A percentile compares a stretch with the other conserved stretches of the same genome.
phyloP scores from a whole-genome alignment of 2,329 filamentous ascomycete species.

The Trichoderma lentiforme region DNA sequence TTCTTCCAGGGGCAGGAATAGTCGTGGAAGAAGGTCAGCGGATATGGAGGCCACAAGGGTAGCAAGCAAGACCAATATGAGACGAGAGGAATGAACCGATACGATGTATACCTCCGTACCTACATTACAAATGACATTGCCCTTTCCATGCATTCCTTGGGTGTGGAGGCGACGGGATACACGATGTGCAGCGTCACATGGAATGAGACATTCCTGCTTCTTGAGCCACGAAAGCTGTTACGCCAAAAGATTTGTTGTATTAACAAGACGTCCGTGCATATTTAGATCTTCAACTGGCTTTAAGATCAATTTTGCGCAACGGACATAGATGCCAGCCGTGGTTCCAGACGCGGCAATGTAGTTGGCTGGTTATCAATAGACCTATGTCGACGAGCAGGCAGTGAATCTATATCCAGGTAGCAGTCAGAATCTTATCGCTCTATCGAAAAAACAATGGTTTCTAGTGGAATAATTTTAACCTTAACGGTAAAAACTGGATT shows the following conservation, averaged over 20 bases:
- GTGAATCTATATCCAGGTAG: not conserved
- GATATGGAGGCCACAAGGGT: conserved; percentile 2
- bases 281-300: not conserved
- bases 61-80: not conserved
- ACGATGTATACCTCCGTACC: not conserved
- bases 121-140: not conserved
- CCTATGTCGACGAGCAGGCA: not conserved
- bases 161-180: not conserved
- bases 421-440: not conserved
- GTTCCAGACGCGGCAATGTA: no score
- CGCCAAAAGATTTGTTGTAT: not conserved
- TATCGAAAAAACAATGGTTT: not conserved
- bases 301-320: no score
- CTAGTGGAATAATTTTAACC: not conserved
- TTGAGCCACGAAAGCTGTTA: not conserved
- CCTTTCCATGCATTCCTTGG: not conserved
- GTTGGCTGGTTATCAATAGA: not conserved
- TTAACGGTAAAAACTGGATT: not conserved
- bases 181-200: not conserved
- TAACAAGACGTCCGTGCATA: not conserved
- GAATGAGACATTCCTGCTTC: not conserved
- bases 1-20: not conserved
- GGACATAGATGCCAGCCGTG: no score
- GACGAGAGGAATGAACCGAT: not conserved
- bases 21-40: not conserved